These are phyloP conservation scores for Aspergillus kassunensis DNA, from an alignment of 495 filamentous ascomycete genomes.

Conservation along the genomic window DNA sequence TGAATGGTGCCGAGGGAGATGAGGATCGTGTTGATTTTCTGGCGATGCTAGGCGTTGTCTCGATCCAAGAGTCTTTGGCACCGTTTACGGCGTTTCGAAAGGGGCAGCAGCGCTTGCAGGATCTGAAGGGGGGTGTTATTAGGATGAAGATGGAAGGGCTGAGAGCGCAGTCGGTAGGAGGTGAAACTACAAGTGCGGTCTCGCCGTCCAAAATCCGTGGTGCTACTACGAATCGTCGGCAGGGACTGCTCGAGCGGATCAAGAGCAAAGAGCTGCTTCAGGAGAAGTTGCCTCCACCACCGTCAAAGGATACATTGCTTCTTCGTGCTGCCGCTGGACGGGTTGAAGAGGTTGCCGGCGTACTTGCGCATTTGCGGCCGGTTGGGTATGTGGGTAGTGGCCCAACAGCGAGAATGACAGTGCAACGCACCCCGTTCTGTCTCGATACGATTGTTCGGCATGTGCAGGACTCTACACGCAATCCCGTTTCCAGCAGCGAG, in stretches of 20 bases:
- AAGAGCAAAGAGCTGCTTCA: constrained; percentile 43
- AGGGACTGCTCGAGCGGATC: constrained; percentile 41
- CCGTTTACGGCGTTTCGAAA: constrained; percentile 41
- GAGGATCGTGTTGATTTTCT: constrained; percentile 23
- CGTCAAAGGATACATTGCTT: constrained; percentile 38
- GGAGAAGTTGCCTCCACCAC: constrained; percentile 41
- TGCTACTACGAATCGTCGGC: constrained; percentile 33
- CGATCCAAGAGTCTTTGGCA: constrained; percentile 40
- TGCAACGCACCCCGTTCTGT: constrained; percentile 40
- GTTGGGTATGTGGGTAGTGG: constrained; percentile 32
- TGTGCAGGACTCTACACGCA: constrained; percentile 39
- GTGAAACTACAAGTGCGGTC: constrained; percentile 1
- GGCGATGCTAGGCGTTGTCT: constrained; percentile 31
- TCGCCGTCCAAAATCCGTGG: constrained; percentile 21
- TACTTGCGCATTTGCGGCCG: constrained; percentile 38
- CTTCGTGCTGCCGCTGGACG: constrained; percentile 37
- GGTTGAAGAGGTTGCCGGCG: constrained; percentile 39
- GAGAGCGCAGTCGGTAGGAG: constrained; percentile 16
- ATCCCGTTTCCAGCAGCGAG: constrained; percentile 37
- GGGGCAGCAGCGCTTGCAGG: constrained; percentile 45
- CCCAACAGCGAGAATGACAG: constrained; percentile 29
- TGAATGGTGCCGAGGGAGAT: constrained; percentile 26
- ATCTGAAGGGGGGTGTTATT: constrained; percentile 41
- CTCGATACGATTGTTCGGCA: constrained; percentile 37
- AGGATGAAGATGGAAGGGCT: constrained; percentile 37